Base-by-base conservation (phyloP, 2,329 filamentous ascomycete species). In the Hawksworthiomyces lignivorus region DNA sequence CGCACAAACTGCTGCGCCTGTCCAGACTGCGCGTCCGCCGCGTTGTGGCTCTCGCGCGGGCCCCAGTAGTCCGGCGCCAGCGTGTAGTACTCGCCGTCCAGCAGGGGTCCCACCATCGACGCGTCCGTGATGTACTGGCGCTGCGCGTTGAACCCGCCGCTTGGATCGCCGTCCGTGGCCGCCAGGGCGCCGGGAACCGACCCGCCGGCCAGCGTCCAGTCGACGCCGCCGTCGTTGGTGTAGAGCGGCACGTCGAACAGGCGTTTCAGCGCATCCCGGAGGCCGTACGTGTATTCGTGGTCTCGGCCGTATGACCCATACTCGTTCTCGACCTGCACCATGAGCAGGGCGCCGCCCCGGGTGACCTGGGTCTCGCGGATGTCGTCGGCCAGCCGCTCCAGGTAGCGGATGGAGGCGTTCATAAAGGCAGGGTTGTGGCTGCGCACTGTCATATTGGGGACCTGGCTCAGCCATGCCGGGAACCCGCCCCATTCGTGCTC, bases 291-390 rank as follows among this genome's bases (percentile, higher is more conserved):
- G 34, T 43, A 44, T 9, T 29, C n/a, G 33, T 21, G 31, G 33
- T 46, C 35, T 12, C 20, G 19, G 24, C 35, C 35, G 26, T 37
- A 40, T 6, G 38, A 33, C 14, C 31, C 38, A 26, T 90, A 89
- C 57, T 92, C 86, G 48, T 92, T 92, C 58, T 92, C 87, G 0
- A 83, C 81, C 57, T 94, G 87, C 30, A 84, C 72, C 2, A 90
- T 63, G 45, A 92, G 84, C 6, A 92, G 72, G 0, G 85, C 84
- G 0, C 87, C 87, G 1, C 84, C 86, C 39, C 88, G 84, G 1
- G 84, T 90, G 53, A 92, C 88, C 53, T 92, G 85, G 0, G 76
- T 78, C 41, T 79, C 75, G 4, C 84, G 82, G 50, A 92, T 81
- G 11, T 80, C 77, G 14, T 68, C 68, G 18, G 73, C 75, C 35